These are phyloP conservation scores for Paraconiothyrium sp. DNA, from an alignment of 2,329 filamentous ascomycete species.

Conservation along the genomic window DNA sequence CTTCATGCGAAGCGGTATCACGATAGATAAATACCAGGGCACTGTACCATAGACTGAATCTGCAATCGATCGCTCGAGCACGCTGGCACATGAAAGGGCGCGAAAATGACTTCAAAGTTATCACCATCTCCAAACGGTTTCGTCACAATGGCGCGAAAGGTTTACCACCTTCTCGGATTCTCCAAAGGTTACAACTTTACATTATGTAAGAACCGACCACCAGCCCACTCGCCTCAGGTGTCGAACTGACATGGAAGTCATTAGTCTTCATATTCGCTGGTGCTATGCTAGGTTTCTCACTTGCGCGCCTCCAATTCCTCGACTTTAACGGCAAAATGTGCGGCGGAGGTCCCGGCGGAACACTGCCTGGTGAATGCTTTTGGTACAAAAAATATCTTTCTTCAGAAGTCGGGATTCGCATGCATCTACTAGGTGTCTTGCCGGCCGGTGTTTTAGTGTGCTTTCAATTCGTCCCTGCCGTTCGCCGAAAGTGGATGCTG, in stretches of 20 bases:
- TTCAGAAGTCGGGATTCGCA: slow-evolving; percentile 52
- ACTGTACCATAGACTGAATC: too few species aligned
- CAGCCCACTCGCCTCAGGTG: too few species aligned
- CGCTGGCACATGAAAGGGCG: too few species aligned
- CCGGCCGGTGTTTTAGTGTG: slow-evolving; percentile 52
- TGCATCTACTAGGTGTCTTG: slow-evolving; percentile 55
- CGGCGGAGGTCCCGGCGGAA: slow-evolving; percentile 22
- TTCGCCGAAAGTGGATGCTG: slow-evolving; percentile 59
- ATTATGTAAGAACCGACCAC: slow-evolving; percentile 50
- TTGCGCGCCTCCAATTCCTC: slow-evolving; percentile 61
- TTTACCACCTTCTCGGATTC: slow-evolving; percentile 62
- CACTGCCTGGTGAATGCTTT: slow-evolving; percentile 57
- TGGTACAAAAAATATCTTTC: slow-evolving; percentile 47
- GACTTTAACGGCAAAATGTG: slow-evolving; percentile 52
- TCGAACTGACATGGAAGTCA: too few species aligned
- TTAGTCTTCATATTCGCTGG: slow-evolving; percentile 20
- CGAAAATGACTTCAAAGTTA: background rate
- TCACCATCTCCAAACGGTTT: background rate
- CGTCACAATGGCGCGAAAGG: background rate
- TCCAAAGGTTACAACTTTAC: slow-evolving; percentile 66
- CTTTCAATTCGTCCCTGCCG: slow-evolving; percentile 55
- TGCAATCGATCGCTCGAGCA: too few species aligned
- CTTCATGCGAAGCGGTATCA: background rate
- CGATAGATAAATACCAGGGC: background rate
- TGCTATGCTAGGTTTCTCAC: slow-evolving; percentile 45